Percentiles rank a stretch among this genome's conserved stretches.
phyloP scores from a whole-genome alignment of 2,329 filamentous ascomycete species.

The Scytalidium lignicola region DNA sequence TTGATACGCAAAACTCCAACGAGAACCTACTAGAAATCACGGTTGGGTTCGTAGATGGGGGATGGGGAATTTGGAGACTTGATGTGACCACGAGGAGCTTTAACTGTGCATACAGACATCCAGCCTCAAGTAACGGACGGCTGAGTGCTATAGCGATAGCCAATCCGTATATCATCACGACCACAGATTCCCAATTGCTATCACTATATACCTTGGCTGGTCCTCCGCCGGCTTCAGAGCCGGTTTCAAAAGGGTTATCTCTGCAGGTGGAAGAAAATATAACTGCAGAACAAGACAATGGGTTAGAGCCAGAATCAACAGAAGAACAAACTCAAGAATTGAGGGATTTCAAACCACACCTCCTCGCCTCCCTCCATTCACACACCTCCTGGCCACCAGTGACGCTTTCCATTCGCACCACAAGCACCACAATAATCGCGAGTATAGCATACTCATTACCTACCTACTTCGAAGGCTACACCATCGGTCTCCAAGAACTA shows the following conservation, averaged over 20 bases:
- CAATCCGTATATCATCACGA: constrained; percentile 72
- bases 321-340: background rate
- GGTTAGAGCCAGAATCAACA: background rate
- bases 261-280: constrained; percentile 4
- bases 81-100: constrained; percentile 33
- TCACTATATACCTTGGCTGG: constrained; percentile 66
- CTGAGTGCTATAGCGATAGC: constrained; percentile 67
- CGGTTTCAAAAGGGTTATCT: constrained; percentile 5
- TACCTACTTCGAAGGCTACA: background rate
- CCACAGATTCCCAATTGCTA: constrained; percentile 68
- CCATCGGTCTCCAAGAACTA: constrained; percentile 67
- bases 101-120: constrained; percentile 16
- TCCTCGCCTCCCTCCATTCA: constrained; percentile 75
- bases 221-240: constrained; percentile 14
- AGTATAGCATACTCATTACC: constrained; percentile 56
- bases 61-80: constrained; percentile 65
- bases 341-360: constrained; percentile 24
- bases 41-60: constrained; percentile 67
- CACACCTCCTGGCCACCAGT: constrained; percentile 74
- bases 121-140: constrained; percentile 27
- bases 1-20: constrained; percentile 48
- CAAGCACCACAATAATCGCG: constrained; percentile 60
- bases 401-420: constrained; percentile 74
- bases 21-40: constrained; percentile 51
- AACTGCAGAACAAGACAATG: background rate